These are phyloP conservation scores for Microdochium paspali DNA, from an alignment of 2,329 filamentous ascomycete species.

Conservation along the genomic window DNA sequence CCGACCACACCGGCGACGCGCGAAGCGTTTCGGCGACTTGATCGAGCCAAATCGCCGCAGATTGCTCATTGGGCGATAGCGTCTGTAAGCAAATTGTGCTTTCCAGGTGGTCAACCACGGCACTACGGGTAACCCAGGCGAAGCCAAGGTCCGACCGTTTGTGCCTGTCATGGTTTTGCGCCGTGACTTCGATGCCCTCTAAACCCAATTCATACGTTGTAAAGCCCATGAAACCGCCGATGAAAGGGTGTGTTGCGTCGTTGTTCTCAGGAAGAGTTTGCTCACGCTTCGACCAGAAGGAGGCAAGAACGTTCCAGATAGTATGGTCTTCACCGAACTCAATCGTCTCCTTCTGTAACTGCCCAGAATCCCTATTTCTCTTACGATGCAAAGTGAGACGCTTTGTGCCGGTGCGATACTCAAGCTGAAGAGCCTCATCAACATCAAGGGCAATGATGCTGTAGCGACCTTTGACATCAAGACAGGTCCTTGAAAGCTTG, in stretches of 20 bases:
- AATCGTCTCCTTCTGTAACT: conserved; percentile 15
- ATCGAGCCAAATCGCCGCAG: conserved; percentile 33
- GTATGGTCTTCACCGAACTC: conserved; percentile 16
- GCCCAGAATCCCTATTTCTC: background rate
- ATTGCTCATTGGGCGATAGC: conserved; percentile 27
- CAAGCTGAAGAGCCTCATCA: conserved; percentile 43
- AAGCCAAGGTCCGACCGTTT: conserved; percentile 63
- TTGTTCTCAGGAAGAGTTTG: conserved; percentile 8
- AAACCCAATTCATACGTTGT: conserved; percentile 79
- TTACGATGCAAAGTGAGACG: conserved; percentile 19
- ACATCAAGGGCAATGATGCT: conserved; percentile 67
- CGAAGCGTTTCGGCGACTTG: conserved; percentile 21
- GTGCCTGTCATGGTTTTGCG: conserved; percentile 22
- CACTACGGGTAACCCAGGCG: conserved; percentile 65
- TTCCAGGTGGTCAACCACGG: conserved; percentile 65
- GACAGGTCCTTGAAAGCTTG: conserved; percentile 27
- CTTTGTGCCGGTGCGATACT: conserved; percentile 43
- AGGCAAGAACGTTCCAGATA: conserved; percentile 42
- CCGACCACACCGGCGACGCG: conserved; percentile 22
- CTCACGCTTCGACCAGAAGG: conserved; percentile 27
- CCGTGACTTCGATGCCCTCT: conserved; percentile 40
- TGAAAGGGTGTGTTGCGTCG: conserved; percentile 46
- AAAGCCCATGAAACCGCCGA: conserved; percentile 78
- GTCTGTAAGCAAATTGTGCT: conserved; percentile 58
- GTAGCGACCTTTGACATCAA: conserved; percentile 49